Conservation (phyloP, 2,329 filamentous ascomycete species). For the Alternaria burnsii region DNA sequence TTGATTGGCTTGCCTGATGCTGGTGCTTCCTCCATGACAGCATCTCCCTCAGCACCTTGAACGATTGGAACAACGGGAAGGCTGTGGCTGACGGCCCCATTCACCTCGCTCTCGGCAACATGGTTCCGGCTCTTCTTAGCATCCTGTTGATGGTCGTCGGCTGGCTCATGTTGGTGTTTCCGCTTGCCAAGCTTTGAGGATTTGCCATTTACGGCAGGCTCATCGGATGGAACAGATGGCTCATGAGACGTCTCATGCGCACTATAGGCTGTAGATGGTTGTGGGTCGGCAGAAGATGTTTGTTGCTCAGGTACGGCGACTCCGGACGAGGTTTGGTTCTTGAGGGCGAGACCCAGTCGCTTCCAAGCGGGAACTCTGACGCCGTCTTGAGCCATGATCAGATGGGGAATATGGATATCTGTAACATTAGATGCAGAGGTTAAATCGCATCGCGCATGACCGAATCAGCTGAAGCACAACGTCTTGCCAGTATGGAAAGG, state of each 20-base stretch:
- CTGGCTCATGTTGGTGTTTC: constrained; percentile 42
- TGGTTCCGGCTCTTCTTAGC: constrained; percentile 40
- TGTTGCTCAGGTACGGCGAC: constrained; percentile 35
- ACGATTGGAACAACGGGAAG: constrained; percentile 7
- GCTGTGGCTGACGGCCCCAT: constrained; percentile 8
- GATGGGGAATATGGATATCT: constrained; percentile 39
- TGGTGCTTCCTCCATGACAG: constrained; percentile 12
- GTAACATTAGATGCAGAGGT: constrained; percentile 31
- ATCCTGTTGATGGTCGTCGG: constrained; percentile 33
- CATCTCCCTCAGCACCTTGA: constrained; percentile 17
- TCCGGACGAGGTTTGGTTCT: constrained; percentile 57
- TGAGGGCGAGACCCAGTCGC: constrained; percentile 67
- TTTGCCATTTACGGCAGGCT: constrained; percentile 36
- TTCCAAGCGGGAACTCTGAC: constrained; percentile 64
- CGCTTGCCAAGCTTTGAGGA: constrained; percentile 48
- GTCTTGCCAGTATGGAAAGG: constrained; percentile 35
- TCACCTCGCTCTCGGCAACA: constrained; percentile 7
- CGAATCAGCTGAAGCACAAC: constrained; percentile 45
- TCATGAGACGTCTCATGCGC: constrained; percentile 13
- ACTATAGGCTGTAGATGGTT: constrained; percentile 17
- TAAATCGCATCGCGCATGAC: constrained; percentile 43
- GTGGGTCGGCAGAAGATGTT: constrained; percentile 20
- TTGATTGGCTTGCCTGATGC: constrained; percentile 27
- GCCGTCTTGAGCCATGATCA: constrained; percentile 38
- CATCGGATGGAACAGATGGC: constrained; percentile 20